These are phyloP conservation scores for Coemansia interrupta DNA, from an alignment of 192 early-diverging fungal genomes.

Conservation along the genomic window DNA sequence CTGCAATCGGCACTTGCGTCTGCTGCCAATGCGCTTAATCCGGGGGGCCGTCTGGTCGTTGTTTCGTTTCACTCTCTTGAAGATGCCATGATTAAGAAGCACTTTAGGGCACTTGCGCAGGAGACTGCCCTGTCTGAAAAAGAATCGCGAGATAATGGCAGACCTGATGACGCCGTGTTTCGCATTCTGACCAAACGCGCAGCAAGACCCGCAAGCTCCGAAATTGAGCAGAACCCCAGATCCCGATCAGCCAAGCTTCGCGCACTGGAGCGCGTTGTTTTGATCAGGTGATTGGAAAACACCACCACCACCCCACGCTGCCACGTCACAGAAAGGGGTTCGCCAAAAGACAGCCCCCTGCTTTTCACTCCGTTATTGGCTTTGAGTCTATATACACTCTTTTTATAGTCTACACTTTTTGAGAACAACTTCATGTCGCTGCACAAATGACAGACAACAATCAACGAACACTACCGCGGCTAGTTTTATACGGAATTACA, in stretches of 20 bases:
- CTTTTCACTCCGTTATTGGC: not conserved
- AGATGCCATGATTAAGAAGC: conserved; percentile 67
- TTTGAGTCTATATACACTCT: not conserved
- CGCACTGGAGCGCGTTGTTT: conserved; percentile 18
- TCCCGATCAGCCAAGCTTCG: conserved; percentile 58
- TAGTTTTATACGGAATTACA: conserved; percentile 69
- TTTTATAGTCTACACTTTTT: not conserved
- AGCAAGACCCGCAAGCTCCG: conserved; percentile 51
- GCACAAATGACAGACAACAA: conserved; percentile 26
- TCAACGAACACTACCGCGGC: conserved; percentile 39
- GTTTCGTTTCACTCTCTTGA: conserved; percentile 76
- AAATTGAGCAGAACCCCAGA: conserved; percentile 57
- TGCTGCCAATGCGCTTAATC: conserved; percentile 54
- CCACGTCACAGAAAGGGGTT: conserved; percentile 11
- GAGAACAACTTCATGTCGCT: no score
- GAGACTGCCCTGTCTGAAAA: not conserved
- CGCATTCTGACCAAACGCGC: conserved; percentile 31
- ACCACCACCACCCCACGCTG: not conserved
- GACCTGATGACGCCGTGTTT: not conserved
- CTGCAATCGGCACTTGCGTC: conserved; percentile 54
- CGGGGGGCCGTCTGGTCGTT: conserved; percentile 56
- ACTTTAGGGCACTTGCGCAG: conserved; percentile 27
- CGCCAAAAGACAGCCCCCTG: no score
- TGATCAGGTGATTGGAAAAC: not conserved
- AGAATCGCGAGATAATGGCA: not conserved